phyloP scores from a whole-genome alignment of 352 stramenopile species.

The Phytopythium cucurbitacearum region DNA sequence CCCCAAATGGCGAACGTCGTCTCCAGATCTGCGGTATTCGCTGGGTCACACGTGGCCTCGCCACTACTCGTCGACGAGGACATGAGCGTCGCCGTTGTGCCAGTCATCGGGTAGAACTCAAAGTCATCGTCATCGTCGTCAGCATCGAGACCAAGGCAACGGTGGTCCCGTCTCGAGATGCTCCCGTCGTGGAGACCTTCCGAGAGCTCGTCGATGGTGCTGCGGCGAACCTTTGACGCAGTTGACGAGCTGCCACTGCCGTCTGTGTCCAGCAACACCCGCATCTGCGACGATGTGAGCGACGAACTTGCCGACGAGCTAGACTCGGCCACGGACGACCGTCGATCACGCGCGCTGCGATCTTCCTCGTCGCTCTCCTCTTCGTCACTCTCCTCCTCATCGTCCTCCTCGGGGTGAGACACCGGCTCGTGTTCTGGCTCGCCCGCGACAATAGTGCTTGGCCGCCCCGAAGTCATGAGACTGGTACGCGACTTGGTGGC shows the following conservation, averaged over 20 bases:
- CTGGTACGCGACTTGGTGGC: background rate
- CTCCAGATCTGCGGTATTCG: constrained; percentile 1
- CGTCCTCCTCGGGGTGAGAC: background rate
- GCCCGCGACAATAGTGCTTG: background rate
- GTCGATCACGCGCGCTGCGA: background rate
- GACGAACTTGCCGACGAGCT: constrained; percentile 18
- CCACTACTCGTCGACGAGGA: constrained; percentile 5
- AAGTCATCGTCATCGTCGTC: constrained; percentile 32
- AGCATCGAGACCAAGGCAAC: constrained; percentile 4
- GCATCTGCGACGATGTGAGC: constrained; percentile 29
- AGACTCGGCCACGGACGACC: constrained; percentile 6
- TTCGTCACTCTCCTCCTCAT: background rate
- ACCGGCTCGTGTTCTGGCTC: background rate
- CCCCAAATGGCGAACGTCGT: constrained; percentile 13
- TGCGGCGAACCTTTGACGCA: background rate
- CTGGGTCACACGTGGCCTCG: background rate
- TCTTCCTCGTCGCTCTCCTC: constrained; percentile 1
- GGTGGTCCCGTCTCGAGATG: background rate
- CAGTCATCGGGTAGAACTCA: constrained; percentile 35
- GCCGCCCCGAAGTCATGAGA: background rate
- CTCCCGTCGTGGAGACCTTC: background rate
- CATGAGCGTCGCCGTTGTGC: constrained; percentile 6
- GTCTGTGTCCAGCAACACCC: constrained; percentile 20
- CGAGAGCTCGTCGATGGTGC: constrained; percentile 6
- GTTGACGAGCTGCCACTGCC: constrained; percentile 11